Percentiles rank a stretch among this genome's conserved stretches.
Evolutionary conservation across 73 alveolate species (phyloP).

Genomic region (Symbiodinium pilosum): DNA sequence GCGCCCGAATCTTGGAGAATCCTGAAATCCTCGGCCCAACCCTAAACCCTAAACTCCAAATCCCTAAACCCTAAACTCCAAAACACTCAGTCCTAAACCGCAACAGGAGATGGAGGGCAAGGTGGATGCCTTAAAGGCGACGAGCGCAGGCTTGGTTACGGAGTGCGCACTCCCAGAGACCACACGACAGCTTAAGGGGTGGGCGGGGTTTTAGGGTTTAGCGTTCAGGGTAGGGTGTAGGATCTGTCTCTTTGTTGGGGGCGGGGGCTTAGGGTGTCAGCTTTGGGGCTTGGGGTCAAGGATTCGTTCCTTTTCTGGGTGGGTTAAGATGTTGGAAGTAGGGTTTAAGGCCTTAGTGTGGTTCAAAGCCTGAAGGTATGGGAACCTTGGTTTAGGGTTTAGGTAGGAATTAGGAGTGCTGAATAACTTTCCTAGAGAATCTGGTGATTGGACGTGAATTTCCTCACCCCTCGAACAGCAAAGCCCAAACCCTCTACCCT

Average conservation of each 20-base stretch:
- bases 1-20: too few species aligned
- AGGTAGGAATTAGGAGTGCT: background rate
- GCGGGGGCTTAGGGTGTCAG: too few species aligned
- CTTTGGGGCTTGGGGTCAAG: background rate
- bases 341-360: background rate
- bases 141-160: slow-evolving; percentile 9
- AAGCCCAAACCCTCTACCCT: background rate
- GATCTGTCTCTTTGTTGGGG: too few species aligned
- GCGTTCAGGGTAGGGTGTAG: background rate
- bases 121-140: slow-evolving; percentile 30
- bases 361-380: too few species aligned
- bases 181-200: background rate
- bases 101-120: slow-evolving; percentile 88
- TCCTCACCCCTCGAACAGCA: background rate
- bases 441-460: background rate
- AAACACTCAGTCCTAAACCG: background rate
- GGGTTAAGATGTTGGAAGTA: background rate
- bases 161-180: slow-evolving; percentile 45
- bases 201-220: background rate
- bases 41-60: background rate
- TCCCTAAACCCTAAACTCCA: background rate
- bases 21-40: background rate
- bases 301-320: background rate
- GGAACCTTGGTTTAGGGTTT: background rate
- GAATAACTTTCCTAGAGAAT: background rate